A percentile compares a stretch with the other conserved stretches of the same genome.
phyloP scores from a whole-genome alignment of 495 filamentous ascomycete genomes.

The Talaromyces borbonicus region DNA sequence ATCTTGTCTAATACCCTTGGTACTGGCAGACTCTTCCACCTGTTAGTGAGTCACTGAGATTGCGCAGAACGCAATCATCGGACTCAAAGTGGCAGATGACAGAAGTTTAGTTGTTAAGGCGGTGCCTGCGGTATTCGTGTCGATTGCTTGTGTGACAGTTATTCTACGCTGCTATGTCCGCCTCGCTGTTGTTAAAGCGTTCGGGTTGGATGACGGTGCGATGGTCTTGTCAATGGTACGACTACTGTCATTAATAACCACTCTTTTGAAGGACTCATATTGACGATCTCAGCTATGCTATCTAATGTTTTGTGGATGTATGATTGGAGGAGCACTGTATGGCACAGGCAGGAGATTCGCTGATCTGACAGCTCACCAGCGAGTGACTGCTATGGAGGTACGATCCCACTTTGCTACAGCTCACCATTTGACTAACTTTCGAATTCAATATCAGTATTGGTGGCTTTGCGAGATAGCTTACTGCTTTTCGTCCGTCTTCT shows the following conservation, averaged over 20 bases:
- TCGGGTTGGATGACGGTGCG: conserved; percentile 34
- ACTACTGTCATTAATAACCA: background rate
- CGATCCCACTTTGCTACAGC: background rate
- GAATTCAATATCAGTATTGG: conserved; percentile 22
- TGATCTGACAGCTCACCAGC: conserved; percentile 15
- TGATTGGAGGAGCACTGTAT: conserved; percentile 30
- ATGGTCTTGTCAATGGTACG: conserved; percentile 31
- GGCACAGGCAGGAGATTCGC: conserved; percentile 27
- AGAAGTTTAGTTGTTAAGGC: conserved; percentile 21
- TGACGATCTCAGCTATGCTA: conserved; percentile 14
- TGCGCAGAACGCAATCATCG: background rate
- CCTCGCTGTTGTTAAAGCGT: conserved; percentile 25
- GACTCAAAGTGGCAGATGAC: conserved; percentile 9
- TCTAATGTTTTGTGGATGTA: conserved; percentile 28
- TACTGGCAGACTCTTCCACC: no score
- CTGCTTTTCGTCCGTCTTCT: conserved; percentile 30
- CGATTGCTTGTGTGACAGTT: conserved; percentile 27
- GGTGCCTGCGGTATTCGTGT: conserved; percentile 29
- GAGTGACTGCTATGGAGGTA: conserved; percentile 32
- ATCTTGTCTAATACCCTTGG: no score
- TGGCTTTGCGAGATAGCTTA: conserved; percentile 35
- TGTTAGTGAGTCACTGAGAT: background rate
- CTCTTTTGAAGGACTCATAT: background rate
- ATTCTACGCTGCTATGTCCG: conserved; percentile 36
- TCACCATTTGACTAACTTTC: background rate